These are phyloP conservation scores for Pyricularia sp. DNA, from an alignment of 2,329 filamentous ascomycete genomes.

Conservation along the genomic window DNA sequence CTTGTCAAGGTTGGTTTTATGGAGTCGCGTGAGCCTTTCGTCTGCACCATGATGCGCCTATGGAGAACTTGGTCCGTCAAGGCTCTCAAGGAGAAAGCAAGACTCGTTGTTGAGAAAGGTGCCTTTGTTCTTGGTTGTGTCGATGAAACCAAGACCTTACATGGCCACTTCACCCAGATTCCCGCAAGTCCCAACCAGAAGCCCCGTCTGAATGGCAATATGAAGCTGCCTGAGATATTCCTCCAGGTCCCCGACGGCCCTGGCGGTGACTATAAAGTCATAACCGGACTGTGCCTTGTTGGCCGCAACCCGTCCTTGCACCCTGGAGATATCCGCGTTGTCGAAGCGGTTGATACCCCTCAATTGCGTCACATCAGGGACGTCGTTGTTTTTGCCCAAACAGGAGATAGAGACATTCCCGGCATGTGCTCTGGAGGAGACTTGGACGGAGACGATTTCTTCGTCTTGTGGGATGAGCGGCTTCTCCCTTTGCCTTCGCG, in stretches of 20 bases:
- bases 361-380: conserved; percentile 69
- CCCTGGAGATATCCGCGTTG: conserved; percentile 82
- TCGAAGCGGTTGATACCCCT: conserved; percentile 69
- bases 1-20: conserved; percentile 80
- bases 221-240: conserved; percentile 74
- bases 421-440: conserved; percentile 97
- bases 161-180: conserved; percentile 49
- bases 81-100: conserved; percentile 84
- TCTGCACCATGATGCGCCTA: conserved; percentile 66
- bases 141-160: conserved; percentile 71
- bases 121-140: conserved; percentile 83
- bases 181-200: conserved; percentile 23
- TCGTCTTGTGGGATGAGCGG: conserved; percentile 80
- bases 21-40: conserved; percentile 64
- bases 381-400: conserved; percentile 70
- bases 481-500: conserved; percentile 51
- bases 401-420: conserved; percentile 53
- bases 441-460: conserved; percentile 90
- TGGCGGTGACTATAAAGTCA: conserved; percentile 48
- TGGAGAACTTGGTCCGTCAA: conserved; percentile 91
- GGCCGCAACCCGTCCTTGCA: conserved; percentile 92
- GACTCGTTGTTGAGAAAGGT: conserved; percentile 70
- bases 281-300: conserved; percentile 71
- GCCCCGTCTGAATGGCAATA: conserved; percentile 21
- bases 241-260: conserved; percentile 60